Evolutionary conservation across 176 grass and related monocot genomes (phyloP), one percentile per base, ranked within the genome.

Genomic region (Themeda triandra): DNA sequence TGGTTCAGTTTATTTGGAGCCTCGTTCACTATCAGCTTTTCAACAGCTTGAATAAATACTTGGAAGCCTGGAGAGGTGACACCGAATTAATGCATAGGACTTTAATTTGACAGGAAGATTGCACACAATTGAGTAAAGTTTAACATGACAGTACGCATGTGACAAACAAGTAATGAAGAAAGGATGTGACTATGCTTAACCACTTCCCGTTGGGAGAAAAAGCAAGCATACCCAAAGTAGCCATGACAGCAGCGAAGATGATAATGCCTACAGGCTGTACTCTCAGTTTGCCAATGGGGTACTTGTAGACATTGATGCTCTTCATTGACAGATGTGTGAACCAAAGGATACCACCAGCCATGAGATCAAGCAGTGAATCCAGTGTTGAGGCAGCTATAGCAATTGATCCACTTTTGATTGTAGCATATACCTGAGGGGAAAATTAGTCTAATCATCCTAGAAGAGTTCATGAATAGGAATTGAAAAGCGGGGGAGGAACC

Each of bases 261-360:
- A 98, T 93, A 80, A 98, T 95, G 48, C 95, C 95, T 63, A 98
- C 92, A 30, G 95, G 95, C 33, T 95, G 95, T 44, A 98, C 92
- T 28, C 95, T 88, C 85, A 98, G 64, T 90, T 98, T 98, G 31
- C 95, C 92, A 77, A 98, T 95, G 19, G 92, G 95, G 63, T 98
- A 98, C 75, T 95, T 93, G 88, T 95, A 95, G 25, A 95, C 89
- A 41, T 95, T 95, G 23, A 95, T 93, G 77, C 71, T 90, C 83
- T 93, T 98, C 95, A 95, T 98, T 10, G 95, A 98, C 44, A 98
- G 81, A 86, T 98, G 95, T 37, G 95, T 98, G 82, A 98, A 98
- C 95, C 95, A 98, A 69, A 98, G 92, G 15, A 98, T 98, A 58
- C 91, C 95, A 63, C 95, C 95, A 62, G 95, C 95, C 95, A 98